Evolutionary conservation across 1,139 yeast genomes (phyloP), one percentile per base, ranked within the genome.

Genomic region (Magnusiomyces magnusii): DNA sequence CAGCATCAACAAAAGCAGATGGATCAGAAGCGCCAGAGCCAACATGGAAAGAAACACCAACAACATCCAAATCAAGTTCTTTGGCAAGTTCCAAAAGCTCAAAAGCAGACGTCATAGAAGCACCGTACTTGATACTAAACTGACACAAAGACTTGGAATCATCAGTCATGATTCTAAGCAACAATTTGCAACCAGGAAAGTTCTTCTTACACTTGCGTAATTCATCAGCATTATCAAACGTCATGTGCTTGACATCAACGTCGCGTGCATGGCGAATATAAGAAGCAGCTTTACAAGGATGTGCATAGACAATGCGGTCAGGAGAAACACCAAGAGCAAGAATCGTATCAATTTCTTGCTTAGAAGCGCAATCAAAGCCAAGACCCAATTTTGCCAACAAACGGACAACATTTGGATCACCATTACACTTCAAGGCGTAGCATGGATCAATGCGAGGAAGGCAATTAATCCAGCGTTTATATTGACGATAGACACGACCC

Each of bases 351-450:
- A 93, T 89, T 75, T 93, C 99, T 64, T 80, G 79, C 70, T 87
- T 85, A 41, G 97, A 89, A 17, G 98, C 98, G 76, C 99, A 93
- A 72, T 93, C 99, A 71, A 93, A 93, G 62, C 87, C 87, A 59
- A 84, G 80, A 19, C 93, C 95, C 64, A 85, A 72, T 1, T 74
- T 64, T 19, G 82, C 84, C 65, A 93, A 77, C 52, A 80, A 72
- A 59, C 76, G 72, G 63, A 93, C 73, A 21, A 93, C 84, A 61
- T 76, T 76, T 7, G 75, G 65, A 70, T 90, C 85, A 55, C 92
- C 88, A 76, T 93, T 93, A 76, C 98, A 93, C 75, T 93, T 93
- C 66, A 93, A 95, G 28, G 99, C 98, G 73, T 91, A 93, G 72
- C 79, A 85, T 39, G 98, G 97, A 59, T 81, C 81, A 53, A 93